Evolutionary conservation across 2,329 filamentous ascomycete genomes (phyloP).

Genomic region (Blastomyces emzantsi): DNA sequence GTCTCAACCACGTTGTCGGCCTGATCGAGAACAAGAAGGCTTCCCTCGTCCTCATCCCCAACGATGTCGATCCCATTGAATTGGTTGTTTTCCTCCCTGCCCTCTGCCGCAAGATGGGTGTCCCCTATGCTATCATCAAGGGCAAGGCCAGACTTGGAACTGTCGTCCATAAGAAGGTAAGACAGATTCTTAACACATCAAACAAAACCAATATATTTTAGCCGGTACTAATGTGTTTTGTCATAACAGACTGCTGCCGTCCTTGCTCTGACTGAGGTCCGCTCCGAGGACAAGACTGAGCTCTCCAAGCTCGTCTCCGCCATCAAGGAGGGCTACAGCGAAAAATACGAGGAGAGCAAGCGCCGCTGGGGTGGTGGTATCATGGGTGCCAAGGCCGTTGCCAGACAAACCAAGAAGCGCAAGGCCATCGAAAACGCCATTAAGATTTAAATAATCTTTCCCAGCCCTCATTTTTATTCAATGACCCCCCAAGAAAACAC

Average conservation of each 20-base stretch:
- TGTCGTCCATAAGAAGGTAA: constrained; percentile 98
- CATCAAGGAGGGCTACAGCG: constrained; percentile 96
- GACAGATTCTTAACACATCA: constrained; percentile 15
- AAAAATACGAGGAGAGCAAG: constrained; percentile 86
- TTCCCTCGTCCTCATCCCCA: constrained; percentile 92
- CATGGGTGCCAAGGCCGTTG: constrained; percentile 92
- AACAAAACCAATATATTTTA: not conserved
- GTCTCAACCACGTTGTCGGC: constrained; percentile 98
- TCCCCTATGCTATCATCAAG: constrained; percentile 98
- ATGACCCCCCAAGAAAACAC: constrained; percentile 58
- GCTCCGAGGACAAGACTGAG: constrained; percentile 96
- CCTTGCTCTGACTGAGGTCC: constrained; percentile 90
- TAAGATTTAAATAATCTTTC: constrained; percentile 71
- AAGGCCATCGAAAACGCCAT: constrained; percentile 91
- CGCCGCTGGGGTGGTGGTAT: constrained; percentile 99
- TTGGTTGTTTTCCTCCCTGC: constrained; percentile 98
- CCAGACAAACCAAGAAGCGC: constrained; percentile 71
- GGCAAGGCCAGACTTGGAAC: constrained; percentile 99
- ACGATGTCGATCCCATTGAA: constrained; percentile 99
- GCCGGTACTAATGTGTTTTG: not conserved
- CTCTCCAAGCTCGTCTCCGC: constrained; percentile 92
- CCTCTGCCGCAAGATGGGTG: constrained; percentile 99
- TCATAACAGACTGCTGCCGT: constrained; percentile 73
- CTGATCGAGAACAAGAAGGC: constrained; percentile 99
- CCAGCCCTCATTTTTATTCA: not conserved